Percentiles rank a stretch among this genome's conserved stretches.
Evolutionary conservation across 176 grass and related monocot species (phyloP).

Genomic region (Pontederia paniculata): DNA sequence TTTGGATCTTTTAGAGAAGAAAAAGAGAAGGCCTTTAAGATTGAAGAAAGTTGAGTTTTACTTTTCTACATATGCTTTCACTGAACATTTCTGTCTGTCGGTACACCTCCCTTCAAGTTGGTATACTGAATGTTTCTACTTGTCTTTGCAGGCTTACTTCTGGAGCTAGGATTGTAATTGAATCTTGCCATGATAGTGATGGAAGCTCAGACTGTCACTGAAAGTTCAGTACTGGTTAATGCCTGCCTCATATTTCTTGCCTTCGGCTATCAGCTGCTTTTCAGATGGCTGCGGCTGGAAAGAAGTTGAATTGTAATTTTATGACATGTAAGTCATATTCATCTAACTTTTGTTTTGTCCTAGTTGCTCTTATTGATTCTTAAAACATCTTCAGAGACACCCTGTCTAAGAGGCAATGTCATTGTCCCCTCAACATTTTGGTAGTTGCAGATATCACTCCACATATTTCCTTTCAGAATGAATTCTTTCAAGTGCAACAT

Average conservation of each 20-base stretch:
- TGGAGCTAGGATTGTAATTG: slow-evolving; percentile 90
- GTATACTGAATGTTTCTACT: slow-evolving; percentile 16
- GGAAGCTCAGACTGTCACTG: slow-evolving; percentile 55
- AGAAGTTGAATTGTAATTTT: background rate
- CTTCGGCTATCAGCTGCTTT: background rate
- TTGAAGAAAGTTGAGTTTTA: slow-evolving; percentile 94
- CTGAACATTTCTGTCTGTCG: background rate
- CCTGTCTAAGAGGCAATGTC: background rate
- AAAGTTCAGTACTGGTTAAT: slow-evolving; percentile 22
- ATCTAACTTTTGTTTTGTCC: background rate
- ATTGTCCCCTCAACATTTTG: background rate
- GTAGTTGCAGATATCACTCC: background rate
- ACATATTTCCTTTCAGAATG: background rate
- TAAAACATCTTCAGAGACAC: too few species aligned
- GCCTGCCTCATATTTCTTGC: slow-evolving; percentile 17
- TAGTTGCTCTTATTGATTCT: too few species aligned
- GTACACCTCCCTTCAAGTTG: slow-evolving; percentile 23
- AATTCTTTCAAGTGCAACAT: too few species aligned
- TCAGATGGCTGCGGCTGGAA: background rate
- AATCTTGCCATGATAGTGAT: slow-evolving; percentile 77
- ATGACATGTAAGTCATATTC: too few species aligned
- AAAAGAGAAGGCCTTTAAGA: slow-evolving; percentile 77
- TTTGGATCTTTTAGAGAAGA: slow-evolving; percentile 68
- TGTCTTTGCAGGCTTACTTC: slow-evolving; percentile 79
- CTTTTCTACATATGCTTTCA: slow-evolving; percentile 4